phyloP scores from a whole-genome alignment of 257 asterid genomes.

The Henckelia pumila region DNA sequence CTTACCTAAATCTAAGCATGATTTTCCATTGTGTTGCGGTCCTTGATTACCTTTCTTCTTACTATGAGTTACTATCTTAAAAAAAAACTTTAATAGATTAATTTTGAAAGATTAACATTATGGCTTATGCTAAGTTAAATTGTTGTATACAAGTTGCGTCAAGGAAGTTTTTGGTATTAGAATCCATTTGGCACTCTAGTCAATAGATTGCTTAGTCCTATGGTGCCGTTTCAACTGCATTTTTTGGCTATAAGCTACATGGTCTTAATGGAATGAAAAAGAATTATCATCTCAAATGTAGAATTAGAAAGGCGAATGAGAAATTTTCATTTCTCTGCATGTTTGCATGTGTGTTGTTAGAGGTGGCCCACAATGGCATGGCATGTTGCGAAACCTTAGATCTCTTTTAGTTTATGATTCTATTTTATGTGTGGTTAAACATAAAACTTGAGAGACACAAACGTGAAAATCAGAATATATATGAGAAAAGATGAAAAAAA shows the following conservation, averaged over 20 bases:
- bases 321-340: background rate
- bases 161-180: background rate
- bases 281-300: background rate
- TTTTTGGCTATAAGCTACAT: background rate
- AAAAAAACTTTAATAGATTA: background rate
- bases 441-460: background rate
- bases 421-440: background rate
- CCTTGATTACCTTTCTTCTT: constrained; percentile 8
- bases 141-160: background rate
- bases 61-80: background rate
- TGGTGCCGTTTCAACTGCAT: background rate
- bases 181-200: background rate
- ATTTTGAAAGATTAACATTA: background rate
- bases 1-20: background rate
- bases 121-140: constrained; percentile 9
- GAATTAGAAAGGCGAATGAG: background rate
- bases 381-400: no score
- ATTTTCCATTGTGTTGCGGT: background rate
- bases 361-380: no score
- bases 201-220: background rate
- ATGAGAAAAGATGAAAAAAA: background rate
- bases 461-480: background rate
- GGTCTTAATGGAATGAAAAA: background rate
- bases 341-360: background rate
- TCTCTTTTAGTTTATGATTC: background rate